Evolutionary conservation across 306 rosid genomes (phyloP).

Genomic region (Amphicarpaea edgeworthii): DNA sequence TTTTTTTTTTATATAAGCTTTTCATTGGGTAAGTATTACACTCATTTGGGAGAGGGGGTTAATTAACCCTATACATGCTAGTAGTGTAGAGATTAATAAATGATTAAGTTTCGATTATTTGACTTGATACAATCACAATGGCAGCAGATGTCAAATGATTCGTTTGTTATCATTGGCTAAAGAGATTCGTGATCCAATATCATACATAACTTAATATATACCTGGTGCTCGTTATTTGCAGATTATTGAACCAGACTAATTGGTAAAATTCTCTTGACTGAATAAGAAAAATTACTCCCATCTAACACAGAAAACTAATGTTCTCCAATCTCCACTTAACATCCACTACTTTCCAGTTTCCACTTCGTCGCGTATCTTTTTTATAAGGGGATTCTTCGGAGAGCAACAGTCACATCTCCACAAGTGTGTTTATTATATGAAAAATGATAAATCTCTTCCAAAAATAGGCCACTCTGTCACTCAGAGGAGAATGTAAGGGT

Average conservation of each 20-base stretch:
- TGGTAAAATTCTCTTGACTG: not conserved
- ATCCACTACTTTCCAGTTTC: not conserved
- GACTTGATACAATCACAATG: not conserved
- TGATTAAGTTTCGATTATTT: slow-evolving; percentile 27
- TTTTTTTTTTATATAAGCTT: too few species aligned
- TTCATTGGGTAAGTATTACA: not conserved
- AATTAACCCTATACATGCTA: not conserved
- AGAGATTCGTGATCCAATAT: not conserved
- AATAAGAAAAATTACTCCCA: not conserved
- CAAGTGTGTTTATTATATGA: not conserved
- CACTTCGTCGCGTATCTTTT: not conserved
- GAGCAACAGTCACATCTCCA: not conserved
- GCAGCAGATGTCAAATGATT: not conserved
- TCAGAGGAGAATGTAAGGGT: not conserved
- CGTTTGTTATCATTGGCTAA: not conserved
- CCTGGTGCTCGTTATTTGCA: not conserved
- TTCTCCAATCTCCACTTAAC: not conserved
- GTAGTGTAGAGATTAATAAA: not conserved
- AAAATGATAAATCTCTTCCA: not conserved
- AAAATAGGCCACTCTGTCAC: not conserved
- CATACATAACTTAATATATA: not conserved
- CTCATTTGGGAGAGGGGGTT: not conserved
- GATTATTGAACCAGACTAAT: not conserved
- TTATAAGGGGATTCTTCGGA: not conserved
- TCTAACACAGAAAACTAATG: not conserved